These are phyloP conservation scores for Euphorbia celastroides DNA, from an alignment of 441 rosid genomes.

Conservation along the genomic window DNA sequence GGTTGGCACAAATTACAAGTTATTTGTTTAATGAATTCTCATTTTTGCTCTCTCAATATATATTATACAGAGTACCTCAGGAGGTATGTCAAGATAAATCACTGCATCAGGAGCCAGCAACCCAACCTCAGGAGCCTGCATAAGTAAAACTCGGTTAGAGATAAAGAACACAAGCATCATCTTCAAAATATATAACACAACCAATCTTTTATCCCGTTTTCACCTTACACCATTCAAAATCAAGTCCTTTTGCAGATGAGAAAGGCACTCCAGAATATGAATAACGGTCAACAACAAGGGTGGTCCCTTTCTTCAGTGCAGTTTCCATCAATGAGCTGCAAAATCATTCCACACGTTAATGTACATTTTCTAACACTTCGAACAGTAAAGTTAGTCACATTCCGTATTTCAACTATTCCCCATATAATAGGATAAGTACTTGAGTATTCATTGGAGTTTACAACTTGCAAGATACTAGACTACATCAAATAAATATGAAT, in stretches of 20 bases:
- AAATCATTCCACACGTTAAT: constrained; percentile 12
- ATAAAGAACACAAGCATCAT: neutral
- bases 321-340: constrained; percentile 77
- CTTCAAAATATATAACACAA: neutral
- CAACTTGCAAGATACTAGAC: neutral
- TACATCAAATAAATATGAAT: neutral
- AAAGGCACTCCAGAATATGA: constrained; percentile 97
- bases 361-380: neutral
- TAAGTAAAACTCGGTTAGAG: constrained; percentile 3
- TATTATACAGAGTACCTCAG: constrained; percentile 45
- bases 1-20: neutral
- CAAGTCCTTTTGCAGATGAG: constrained; percentile 89
- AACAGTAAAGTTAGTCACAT: neutral
- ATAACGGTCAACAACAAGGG: constrained; percentile 86
- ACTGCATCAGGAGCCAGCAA: constrained; percentile 73
- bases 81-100: constrained; percentile 61
- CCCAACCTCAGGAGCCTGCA: constrained; percentile 70
- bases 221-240: constrained; percentile 88
- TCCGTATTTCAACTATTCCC: neutral
- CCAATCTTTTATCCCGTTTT: constrained; percentile 10
- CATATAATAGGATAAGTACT: constrained; percentile 4
- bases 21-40: too few species aligned
- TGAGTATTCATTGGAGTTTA: too few species aligned
- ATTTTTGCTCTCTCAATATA: too few species aligned
- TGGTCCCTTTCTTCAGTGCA: constrained; percentile 65